phyloP scores from a whole-genome alignment of 2,329 filamentous ascomycete species.

The Alternaria viburni region DNA sequence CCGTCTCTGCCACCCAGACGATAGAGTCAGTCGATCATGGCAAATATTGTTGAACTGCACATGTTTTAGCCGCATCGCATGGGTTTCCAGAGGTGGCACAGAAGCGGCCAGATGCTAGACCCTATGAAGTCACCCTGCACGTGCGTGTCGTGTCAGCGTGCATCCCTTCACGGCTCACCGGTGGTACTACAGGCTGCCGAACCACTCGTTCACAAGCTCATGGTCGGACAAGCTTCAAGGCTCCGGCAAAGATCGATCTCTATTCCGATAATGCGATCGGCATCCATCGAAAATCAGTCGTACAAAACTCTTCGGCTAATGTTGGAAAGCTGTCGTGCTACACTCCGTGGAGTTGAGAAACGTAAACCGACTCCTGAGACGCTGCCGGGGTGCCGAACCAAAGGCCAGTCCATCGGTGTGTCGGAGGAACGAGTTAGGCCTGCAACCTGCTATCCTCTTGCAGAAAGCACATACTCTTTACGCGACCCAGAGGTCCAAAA shows the following conservation, averaged over 20 bases:
- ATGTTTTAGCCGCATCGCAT: slow-evolving; percentile 20
- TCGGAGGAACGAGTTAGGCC: not conserved
- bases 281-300: not conserved
- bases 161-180: slow-evolving; percentile 13
- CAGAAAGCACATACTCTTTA: not conserved
- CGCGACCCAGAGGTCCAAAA: not conserved
- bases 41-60: slow-evolving; percentile 22
- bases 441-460: slow-evolving; percentile 1
- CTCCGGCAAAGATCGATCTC: slow-evolving; percentile 6
- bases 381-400: slow-evolving; percentile 5
- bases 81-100: not conserved
- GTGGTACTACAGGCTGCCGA: slow-evolving; percentile 7
- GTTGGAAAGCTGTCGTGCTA: not conserved
- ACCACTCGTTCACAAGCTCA: slow-evolving; percentile 3
- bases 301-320: slow-evolving; percentile 5
- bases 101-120: not conserved
- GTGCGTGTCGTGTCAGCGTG: slow-evolving; percentile 22
- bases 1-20: not conserved
- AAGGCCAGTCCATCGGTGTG: slow-evolving; percentile 10
- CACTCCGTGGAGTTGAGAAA: not conserved
- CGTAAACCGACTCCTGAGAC: slow-evolving; percentile 2
- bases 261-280: slow-evolving; percentile 4
- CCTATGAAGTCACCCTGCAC: slow-evolving; percentile 10
- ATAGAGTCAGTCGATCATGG: not conserved
- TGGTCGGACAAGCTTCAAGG: not conserved